These are phyloP conservation scores for Emericellopsis atlantica DNA, from an alignment of 2,329 filamentous ascomycete species.

Conservation along the genomic window DNA sequence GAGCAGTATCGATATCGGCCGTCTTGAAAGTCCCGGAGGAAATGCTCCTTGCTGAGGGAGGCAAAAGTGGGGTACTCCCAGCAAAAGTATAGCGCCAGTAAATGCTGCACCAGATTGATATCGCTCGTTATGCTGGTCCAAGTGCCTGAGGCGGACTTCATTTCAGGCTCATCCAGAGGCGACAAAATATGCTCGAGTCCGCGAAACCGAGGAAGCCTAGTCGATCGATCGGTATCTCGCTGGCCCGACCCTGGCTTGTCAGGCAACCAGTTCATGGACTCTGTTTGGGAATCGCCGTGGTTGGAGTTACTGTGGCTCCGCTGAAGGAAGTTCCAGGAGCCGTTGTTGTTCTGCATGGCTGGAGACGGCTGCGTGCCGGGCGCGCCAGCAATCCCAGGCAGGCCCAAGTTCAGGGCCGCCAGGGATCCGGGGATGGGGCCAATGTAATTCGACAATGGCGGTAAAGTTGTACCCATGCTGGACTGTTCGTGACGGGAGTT, in stretches of 20 bases:
- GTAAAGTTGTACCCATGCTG: too few relatives aligned
- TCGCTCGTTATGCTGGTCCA: conserved; percentile 55
- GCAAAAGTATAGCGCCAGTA: conserved; percentile 58
- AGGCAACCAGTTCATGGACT: conserved; percentile 30
- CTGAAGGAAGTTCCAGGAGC: conserved; percentile 35
- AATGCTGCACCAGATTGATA: conserved; percentile 43
- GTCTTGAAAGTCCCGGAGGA: conserved; percentile 50
- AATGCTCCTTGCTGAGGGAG: conserved; percentile 59
- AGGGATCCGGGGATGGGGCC: conserved; percentile 10
- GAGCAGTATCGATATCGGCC: conserved; percentile 55
- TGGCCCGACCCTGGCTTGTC: conserved; percentile 25
- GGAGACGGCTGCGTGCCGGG: conserved; percentile 6
- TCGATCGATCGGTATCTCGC: conserved; percentile 19
- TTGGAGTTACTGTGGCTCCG: conserved; percentile 32
- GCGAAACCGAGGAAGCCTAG: conserved; percentile 19
- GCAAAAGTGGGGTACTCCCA: conserved; percentile 68
- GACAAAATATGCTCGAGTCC: conserved; percentile 35
- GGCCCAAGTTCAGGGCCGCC: conserved; percentile 16
- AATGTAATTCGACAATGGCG: too few relatives aligned
- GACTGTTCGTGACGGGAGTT: conserved; percentile 9
- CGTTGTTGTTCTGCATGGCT: conserved; percentile 14
- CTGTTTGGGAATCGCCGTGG: conserved; percentile 32
- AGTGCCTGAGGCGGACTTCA: conserved; percentile 25
- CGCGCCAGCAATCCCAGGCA: conserved; percentile 16
- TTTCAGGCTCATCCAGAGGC: conserved; percentile 28